Evolutionary conservation across 148 eudicot species (phyloP).

Genomic region (Polygonum maritimum): DNA sequence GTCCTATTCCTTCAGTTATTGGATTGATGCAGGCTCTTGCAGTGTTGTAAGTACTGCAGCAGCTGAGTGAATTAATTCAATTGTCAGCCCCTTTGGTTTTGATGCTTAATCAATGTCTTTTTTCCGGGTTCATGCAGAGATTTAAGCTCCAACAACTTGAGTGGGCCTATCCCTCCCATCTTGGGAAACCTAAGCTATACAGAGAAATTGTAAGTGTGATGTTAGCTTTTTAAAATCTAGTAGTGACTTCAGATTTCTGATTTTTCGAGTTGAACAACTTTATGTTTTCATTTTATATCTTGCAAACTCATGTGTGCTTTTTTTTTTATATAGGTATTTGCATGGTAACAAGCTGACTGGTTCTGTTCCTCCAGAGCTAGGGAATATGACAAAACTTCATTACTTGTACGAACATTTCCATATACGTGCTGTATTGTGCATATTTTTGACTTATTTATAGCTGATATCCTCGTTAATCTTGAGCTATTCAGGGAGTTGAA

Average conservation of each 20-base stretch:
- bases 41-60: slow-evolving; percentile 57
- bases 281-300: neutral
- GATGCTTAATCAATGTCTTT: neutral
- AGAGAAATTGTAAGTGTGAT: slow-evolving; percentile 71
- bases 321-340: slow-evolving; percentile 50
- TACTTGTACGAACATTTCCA: slow-evolving; percentile 45
- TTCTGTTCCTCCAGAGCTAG: slow-evolving; percentile 86
- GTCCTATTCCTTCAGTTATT: slow-evolving; percentile 81
- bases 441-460: neutral
- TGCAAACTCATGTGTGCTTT: neutral
- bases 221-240: neutral
- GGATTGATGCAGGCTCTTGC: slow-evolving; percentile 99
- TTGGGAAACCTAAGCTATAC: slow-evolving; percentile 88
- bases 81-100: neutral
- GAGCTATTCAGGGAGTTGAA: slow-evolving; percentile 59
- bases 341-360: slow-evolving; percentile 87
- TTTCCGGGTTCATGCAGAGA: slow-evolving; percentile 34
- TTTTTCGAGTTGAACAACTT: neutral
- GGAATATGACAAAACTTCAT: slow-evolving; percentile 95
- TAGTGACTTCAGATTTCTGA: neutral
- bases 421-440: neutral
- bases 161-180: slow-evolving; percentile 85
- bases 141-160: slow-evolving; percentile 79
- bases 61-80: neutral
- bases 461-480: slow-evolving; percentile 3